phyloP scores from a whole-genome alignment of 2,329 filamentous ascomycete species.

The Cordyceps cicadae region DNA sequence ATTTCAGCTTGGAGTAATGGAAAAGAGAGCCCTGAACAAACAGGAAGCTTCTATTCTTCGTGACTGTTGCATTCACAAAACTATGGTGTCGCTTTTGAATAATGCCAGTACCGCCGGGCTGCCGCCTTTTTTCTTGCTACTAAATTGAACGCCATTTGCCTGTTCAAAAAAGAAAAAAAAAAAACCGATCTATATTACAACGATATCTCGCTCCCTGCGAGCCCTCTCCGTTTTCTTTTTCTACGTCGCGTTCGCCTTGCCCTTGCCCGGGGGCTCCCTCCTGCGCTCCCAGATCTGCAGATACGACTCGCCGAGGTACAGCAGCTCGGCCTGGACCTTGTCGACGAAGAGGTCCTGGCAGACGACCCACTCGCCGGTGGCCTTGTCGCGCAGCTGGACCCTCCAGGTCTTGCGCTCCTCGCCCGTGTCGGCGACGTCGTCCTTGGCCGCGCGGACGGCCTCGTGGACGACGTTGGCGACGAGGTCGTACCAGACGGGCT shows the following conservation, averaged over 20 bases:
- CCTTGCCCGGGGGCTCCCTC: slow-evolving; percentile 38
- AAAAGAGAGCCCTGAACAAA: neutral
- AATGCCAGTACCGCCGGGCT: too few relatives aligned
- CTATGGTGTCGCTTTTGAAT: neutral
- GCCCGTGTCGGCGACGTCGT: slow-evolving; percentile 81
- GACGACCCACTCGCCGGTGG: slow-evolving; percentile 79
- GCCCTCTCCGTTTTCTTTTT: neutral
- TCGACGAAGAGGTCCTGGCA: slow-evolving; percentile 93
- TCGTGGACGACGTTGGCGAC: slow-evolving; percentile 91
- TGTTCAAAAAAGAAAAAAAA: neutral
- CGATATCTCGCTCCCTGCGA: neutral
- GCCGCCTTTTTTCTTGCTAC: too few relatives aligned
- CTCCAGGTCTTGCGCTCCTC: slow-evolving; percentile 90
- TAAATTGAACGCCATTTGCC: neutral
- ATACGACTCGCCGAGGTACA: slow-evolving; percentile 92
- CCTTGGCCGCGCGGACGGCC: slow-evolving; percentile 59
- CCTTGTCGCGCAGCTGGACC: slow-evolving; percentile 77
- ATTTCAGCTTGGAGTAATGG: neutral
- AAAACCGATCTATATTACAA: neutral
- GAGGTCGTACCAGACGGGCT: slow-evolving; percentile 90
- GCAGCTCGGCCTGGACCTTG: slow-evolving; percentile 74
- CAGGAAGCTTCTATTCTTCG: neutral
- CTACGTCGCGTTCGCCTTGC: slow-evolving; percentile 22
- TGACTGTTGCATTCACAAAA: neutral
- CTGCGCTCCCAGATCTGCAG: slow-evolving; percentile 93